A percentile compares a stretch with the other conserved stretches of the same genome.
These are phyloP conservation scores for Gossypioides kirkii DNA, from an alignment of 345 rosid genomes.

Conservation along the genomic window DNA sequence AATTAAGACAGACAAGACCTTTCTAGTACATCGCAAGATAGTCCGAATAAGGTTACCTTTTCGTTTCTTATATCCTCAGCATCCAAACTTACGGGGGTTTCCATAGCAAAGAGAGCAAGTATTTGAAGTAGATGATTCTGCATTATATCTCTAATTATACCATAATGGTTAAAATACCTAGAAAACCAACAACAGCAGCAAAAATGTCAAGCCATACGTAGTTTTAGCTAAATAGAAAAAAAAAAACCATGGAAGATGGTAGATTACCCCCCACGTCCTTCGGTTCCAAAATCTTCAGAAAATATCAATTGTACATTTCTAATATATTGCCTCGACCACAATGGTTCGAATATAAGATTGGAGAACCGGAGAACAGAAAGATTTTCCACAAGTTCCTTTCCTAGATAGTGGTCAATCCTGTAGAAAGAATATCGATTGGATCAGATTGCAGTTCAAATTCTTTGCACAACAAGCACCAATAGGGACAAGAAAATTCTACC, in stretches of 20 bases:
- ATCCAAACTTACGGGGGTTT: constrained; percentile 96
- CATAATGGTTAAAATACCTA: constrained; percentile 93
- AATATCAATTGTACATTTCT: constrained; percentile 87
- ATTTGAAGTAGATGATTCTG: constrained; percentile 99
- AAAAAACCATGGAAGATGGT: background rate
- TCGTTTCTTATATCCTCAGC: constrained; percentile 98
- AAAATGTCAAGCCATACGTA: background rate
- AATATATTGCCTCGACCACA: constrained; percentile 97
- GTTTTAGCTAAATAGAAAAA: background rate
- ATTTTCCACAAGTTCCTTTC: constrained; percentile 97
- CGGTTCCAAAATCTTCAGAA: constrained; percentile 98
- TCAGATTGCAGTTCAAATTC: constrained; percentile 17
- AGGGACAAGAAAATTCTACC: constrained; percentile 36
- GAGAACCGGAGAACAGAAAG: constrained; percentile 96
- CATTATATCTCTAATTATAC: constrained; percentile 96
- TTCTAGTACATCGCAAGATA: background rate
- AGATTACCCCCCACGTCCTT: constrained; percentile 98
- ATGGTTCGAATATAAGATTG: constrained; percentile 91
- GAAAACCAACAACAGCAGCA: constrained; percentile 3
- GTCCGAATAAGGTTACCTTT: constrained; percentile 43
- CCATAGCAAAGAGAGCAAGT: constrained; percentile 97
- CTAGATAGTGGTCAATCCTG: constrained; percentile 98
- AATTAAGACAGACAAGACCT: background rate
- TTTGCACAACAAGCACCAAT: constrained; percentile 1
- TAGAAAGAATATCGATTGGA: constrained; percentile 17